Percentiles rank a stretch among this genome's conserved stretches.
phyloP scores from a whole-genome alignment of 2,329 filamentous ascomycete species.

The Hymenoscyphus occultus region DNA sequence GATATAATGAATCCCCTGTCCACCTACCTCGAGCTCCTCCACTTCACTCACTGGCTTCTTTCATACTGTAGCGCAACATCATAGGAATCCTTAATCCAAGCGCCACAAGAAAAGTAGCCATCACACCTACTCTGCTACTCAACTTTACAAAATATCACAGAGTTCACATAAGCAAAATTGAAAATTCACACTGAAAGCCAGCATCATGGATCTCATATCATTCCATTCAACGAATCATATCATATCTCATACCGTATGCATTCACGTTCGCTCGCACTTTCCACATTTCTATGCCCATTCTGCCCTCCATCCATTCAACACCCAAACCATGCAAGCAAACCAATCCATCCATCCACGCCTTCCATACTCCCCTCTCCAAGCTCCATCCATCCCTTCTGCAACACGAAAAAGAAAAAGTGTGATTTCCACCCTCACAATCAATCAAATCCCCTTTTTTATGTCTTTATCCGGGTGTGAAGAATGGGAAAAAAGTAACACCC shows the following conservation, averaged over 20 bases:
- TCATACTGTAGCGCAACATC: no score
- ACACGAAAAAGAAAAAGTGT: not conserved
- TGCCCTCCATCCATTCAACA: no score
- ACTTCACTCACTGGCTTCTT: no score
- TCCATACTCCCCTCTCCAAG: not conserved
- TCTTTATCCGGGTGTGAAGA: not conserved
- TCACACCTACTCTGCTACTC: no score
- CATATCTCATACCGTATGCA: not conserved
- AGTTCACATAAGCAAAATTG: no score
- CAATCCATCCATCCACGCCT: no score
- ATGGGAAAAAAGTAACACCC: not conserved
- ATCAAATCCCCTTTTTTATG: not conserved
- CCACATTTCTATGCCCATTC: not conserved
- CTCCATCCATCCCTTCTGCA: not conserved
- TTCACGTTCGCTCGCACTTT: not conserved
- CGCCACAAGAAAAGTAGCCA: no score
- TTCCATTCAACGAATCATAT: conserved; percentile 3
- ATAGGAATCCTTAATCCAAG: no score
- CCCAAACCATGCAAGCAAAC: no score
- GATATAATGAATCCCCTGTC: no score
- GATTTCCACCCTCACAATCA: not conserved
- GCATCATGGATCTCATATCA: not conserved
- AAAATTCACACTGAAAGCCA: not conserved
- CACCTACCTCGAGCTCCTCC: no score
- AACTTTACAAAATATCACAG: no score